Evolutionary conservation across 352 stramenopile genomes (phyloP).

Genomic region (Phytopythium montanum): DNA sequence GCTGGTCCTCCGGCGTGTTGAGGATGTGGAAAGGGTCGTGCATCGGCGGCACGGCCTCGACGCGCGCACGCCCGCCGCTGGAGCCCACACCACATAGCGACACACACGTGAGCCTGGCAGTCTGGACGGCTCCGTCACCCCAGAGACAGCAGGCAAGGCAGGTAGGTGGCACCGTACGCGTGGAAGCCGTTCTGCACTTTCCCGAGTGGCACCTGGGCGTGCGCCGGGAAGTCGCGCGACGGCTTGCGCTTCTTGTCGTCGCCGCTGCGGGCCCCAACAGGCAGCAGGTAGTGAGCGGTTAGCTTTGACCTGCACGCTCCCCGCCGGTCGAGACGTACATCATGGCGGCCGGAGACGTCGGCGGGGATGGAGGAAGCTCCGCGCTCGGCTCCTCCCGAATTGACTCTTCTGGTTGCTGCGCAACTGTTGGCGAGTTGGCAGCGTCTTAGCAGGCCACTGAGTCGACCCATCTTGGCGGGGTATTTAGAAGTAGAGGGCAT

Average conservation of each 20-base stretch:
- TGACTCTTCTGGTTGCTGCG: neutral
- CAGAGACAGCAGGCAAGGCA: neutral
- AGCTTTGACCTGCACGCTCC: neutral
- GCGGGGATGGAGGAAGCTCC: neutral
- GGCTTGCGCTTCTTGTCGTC: conserved; percentile 86
- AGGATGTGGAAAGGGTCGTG: conserved; percentile 79
- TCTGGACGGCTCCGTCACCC: neutral
- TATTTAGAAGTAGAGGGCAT: neutral
- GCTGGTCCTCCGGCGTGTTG: conserved; percentile 28
- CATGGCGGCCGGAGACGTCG: conserved; percentile 1
- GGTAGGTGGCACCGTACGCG: conserved; percentile 19
- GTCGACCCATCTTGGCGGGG: neutral
- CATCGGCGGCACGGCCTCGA: conserved; percentile 64
- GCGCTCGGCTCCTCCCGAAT: neutral
- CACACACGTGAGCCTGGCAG: neutral
- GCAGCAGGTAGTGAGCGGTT: neutral
- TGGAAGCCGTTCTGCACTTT: conserved; percentile 48
- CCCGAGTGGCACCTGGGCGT: conserved; percentile 59
- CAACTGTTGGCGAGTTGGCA: neutral
- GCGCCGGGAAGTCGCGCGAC: conserved; percentile 69
- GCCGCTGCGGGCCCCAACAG: conserved; percentile 13
- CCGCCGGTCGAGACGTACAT: neutral
- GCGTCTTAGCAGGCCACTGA: neutral
- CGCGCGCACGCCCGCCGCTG: conserved; percentile 22
- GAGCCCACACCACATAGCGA: neutral